A percentile compares a stretch with the other conserved stretches of the same genome.
phyloP scores from a whole-genome alignment of 345 rosid genomes.

The Eucalyptus coolabah region DNA sequence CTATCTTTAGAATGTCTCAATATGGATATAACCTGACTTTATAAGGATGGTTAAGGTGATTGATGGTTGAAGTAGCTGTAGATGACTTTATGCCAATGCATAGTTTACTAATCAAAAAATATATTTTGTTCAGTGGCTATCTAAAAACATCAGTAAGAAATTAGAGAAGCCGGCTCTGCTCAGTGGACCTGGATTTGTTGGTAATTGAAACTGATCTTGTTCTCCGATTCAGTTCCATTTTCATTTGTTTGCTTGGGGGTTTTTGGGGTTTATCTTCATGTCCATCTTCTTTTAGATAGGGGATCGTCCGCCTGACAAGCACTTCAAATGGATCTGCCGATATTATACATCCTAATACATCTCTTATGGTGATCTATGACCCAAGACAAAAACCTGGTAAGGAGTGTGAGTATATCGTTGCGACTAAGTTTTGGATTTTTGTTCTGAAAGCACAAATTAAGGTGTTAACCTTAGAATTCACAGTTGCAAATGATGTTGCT shows the following conservation, averaged over 20 bases:
- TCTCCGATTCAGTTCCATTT: not conserved
- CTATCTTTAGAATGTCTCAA: not conserved
- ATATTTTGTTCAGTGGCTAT: conserved; percentile 45
- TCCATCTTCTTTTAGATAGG: conserved; percentile 12
- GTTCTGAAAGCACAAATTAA: not conserved
- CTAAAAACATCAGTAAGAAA: conserved; percentile 59
- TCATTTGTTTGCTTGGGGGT: not conserved
- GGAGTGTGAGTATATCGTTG: not conserved
- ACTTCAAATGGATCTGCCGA: conserved; percentile 30
- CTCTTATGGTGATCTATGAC: conserved; percentile 63
- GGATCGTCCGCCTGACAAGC: conserved; percentile 7
- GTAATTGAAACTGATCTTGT: conserved; percentile 10
- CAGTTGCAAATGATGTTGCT: not conserved
- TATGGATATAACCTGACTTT: not conserved
- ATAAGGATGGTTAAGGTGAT: not conserved
- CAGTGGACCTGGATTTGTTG: conserved; percentile 30
- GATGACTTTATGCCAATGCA: not conserved
- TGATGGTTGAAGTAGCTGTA: not conserved
- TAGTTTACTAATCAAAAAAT: not conserved
- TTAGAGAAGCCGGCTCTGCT: conserved; percentile 42
- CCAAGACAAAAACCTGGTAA: conserved; percentile 68
- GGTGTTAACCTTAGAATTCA: not conserved
- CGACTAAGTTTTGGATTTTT: not conserved
- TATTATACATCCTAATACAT: conserved; percentile 52
- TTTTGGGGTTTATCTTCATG: not conserved